Conservation (phyloP, 768 basidiomycete species). For the Pulveroboletus sp. region DNA sequence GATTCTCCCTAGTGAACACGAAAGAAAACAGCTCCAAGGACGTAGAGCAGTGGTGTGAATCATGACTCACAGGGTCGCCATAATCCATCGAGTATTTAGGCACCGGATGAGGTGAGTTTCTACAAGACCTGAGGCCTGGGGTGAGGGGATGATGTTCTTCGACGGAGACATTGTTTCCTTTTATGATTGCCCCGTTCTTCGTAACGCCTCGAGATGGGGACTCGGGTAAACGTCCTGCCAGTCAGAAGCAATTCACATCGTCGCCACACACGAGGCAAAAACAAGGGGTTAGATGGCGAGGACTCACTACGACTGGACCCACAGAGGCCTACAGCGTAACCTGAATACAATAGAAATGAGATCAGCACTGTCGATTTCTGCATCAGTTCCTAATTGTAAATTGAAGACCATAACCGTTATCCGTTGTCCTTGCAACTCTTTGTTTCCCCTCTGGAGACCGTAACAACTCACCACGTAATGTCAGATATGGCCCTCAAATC, state of each 20-base stretch:
- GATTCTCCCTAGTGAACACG: conserved; percentile 5
- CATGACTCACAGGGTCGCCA: conserved; percentile 14
- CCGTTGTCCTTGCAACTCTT: conserved; percentile 9
- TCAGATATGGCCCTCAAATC: not conserved
- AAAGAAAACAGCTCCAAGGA: not conserved
- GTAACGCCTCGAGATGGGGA: not conserved
- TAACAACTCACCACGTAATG: not conserved
- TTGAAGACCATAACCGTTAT: not conserved
- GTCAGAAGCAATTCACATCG: conserved; percentile 6
- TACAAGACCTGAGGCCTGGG: not conserved
- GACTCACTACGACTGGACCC: conserved; percentile 8
- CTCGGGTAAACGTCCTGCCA: not conserved
- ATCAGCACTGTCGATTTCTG: not conserved
- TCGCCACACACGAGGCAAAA: conserved; percentile 12
- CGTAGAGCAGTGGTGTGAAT: not conserved
- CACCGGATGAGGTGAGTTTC: not conserved
- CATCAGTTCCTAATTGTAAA: not conserved
- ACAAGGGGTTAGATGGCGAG: conserved; percentile 5
- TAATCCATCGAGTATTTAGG: conserved; percentile 9
- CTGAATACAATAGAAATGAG: conserved; percentile 13
- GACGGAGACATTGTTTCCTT: conserved; percentile 1
- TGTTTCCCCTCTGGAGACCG: conserved; percentile 4
- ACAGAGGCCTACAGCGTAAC: conserved; percentile 22
- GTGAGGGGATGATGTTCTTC: not conserved
- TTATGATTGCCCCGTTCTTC: conserved; percentile 10